Conservation (phyloP, 2,329 filamentous ascomycete species). For the Dactylellina haptotyla region DNA sequence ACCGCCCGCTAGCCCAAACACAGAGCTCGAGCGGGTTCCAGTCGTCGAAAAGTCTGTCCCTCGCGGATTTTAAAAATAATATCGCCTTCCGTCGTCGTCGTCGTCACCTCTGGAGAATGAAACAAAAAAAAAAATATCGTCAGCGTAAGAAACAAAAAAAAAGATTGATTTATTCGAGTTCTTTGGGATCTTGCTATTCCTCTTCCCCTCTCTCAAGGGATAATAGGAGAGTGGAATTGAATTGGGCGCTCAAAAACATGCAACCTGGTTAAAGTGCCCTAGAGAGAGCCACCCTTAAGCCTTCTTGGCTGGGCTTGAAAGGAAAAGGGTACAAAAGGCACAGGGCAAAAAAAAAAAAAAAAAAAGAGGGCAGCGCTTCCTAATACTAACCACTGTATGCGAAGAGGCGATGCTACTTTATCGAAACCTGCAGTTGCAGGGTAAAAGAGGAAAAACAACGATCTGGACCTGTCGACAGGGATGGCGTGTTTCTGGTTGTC, state of each 20-base stretch:
- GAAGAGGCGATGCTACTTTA: slow-evolving; percentile 20
- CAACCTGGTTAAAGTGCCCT: slow-evolving; percentile 51
- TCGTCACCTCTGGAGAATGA: background rate
- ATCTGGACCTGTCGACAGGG: slow-evolving; percentile 30
- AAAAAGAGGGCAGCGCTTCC: slow-evolving; percentile 33
- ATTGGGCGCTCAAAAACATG: slow-evolving; percentile 6
- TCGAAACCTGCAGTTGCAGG: background rate
- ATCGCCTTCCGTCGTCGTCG: background rate
- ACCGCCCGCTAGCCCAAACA: background rate
- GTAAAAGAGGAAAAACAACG: slow-evolving; percentile 1
- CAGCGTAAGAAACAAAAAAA: slow-evolving; percentile 2
- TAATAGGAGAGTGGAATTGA: slow-evolving; percentile 43
- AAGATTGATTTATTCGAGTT: slow-evolving; percentile 11
- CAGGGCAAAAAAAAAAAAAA: too few species aligned
- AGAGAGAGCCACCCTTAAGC: background rate
- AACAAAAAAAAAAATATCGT: slow-evolving; percentile 6
- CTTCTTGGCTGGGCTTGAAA: slow-evolving; percentile 36
- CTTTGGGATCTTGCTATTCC: background rate
- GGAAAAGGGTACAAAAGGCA: too few species aligned
- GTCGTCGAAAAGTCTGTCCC: background rate
- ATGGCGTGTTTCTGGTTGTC: slow-evolving; percentile 13
- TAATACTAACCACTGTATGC: slow-evolving; percentile 44
- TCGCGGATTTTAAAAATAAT: slow-evolving; percentile 1
- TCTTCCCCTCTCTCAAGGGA: slow-evolving; percentile 44
- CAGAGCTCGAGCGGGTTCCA: background rate